These are phyloP conservation scores for Datura wrightii DNA, from an alignment of 257 asterid genomes.

Conservation along the genomic window DNA sequence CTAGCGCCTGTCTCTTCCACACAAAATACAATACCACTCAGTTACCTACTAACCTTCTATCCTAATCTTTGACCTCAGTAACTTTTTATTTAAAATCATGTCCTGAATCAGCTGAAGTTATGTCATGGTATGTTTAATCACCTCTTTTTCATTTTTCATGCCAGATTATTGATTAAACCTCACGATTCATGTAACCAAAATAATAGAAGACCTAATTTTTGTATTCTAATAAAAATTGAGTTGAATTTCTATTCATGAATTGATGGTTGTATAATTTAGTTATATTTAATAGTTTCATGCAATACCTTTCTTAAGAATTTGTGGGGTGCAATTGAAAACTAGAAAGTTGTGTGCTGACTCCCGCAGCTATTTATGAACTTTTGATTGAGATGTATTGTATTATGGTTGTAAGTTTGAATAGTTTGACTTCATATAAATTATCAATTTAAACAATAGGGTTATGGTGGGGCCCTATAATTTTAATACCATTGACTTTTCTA, in stretches of 20 bases:
- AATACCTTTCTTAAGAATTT: slow-evolving; percentile 9
- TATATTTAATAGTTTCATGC: not conserved
- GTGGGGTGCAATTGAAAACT: not conserved
- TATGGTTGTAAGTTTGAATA: not conserved
- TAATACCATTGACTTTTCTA: not conserved
- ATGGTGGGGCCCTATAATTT: not conserved
- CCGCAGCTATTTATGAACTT: not conserved
- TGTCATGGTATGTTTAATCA: no score
- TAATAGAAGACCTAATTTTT: not conserved
- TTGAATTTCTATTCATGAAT: not conserved
- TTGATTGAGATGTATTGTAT: slow-evolving; percentile 8
- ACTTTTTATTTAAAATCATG: no score
- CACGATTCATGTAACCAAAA: not conserved
- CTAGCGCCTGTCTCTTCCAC: no score
- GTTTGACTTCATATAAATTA: slow-evolving; percentile 17
- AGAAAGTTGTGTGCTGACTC: not conserved
- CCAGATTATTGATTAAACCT: no score
- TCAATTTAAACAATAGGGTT: not conserved
- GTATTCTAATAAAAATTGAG: not conserved
- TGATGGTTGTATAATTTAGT: not conserved
- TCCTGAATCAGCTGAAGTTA: no score
- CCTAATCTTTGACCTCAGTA: no score
- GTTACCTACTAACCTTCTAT: no score
- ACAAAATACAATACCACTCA: no score
- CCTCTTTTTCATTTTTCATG: no score